Evolutionary conservation across 768 basidiomycete species (phyloP).

Genomic region (Lactifluus volemus): DNA sequence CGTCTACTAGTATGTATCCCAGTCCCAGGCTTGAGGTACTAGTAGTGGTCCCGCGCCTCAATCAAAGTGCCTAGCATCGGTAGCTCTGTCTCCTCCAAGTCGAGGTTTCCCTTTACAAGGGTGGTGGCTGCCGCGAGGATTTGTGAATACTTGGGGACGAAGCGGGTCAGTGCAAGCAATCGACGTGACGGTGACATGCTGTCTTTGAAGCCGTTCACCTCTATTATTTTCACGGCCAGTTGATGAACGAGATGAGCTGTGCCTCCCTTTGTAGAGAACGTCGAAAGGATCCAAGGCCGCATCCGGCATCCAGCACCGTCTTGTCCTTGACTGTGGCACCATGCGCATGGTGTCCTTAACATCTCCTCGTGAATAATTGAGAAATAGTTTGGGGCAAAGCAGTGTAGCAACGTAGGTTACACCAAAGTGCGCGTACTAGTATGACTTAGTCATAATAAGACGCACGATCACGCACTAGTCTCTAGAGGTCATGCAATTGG

Average conservation of each 20-base stretch:
- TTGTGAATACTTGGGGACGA: neutral
- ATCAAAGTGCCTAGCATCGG: constrained; percentile 39
- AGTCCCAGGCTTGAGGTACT: too few species aligned
- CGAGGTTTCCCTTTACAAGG: constrained; percentile 95
- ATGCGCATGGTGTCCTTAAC: constrained; percentile 97
- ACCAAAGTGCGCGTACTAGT: constrained; percentile 96
- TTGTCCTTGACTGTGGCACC: constrained; percentile 90
- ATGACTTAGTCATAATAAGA: neutral
- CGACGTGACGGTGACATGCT: constrained; percentile 42
- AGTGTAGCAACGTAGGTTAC: constrained; percentile 18
- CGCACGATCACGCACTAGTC: constrained; percentile 59
- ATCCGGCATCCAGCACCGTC: constrained; percentile 95
- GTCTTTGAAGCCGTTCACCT: constrained; percentile 93
- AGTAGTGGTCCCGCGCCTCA: too few species aligned
- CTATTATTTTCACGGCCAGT: constrained; percentile 94
- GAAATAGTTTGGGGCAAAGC: neutral
- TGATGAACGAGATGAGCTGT: constrained; percentile 95
- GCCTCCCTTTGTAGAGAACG: constrained; percentile 96
- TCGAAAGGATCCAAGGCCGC: constrained; percentile 97
- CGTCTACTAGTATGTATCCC: too few species aligned
- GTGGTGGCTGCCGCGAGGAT: constrained; percentile 60
- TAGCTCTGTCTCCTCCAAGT: constrained; percentile 61
- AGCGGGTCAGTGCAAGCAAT: too few species aligned
- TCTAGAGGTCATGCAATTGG: constrained; percentile 61
- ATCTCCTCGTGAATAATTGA: constrained; percentile 98